A percentile compares a stretch with the other conserved stretches of the same genome.
Conservation (phyloP, 257 asterid genomes). For the Perilla frutescens region DNA sequence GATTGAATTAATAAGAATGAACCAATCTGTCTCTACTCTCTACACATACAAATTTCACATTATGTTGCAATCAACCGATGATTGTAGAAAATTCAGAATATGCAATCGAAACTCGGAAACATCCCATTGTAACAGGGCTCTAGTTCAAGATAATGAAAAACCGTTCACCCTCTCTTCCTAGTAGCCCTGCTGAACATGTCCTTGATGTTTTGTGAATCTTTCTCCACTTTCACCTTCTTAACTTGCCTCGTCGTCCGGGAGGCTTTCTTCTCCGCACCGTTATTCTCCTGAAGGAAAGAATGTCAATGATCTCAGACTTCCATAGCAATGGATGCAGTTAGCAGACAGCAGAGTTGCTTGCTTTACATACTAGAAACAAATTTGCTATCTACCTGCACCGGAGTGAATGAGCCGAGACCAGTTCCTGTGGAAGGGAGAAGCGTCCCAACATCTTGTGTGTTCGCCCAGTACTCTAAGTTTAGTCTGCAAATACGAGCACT, state of each 20-base stretch:
- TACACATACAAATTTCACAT: background rate
- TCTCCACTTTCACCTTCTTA: constrained; percentile 86
- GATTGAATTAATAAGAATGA: too few relatives aligned
- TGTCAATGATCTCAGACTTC: background rate
- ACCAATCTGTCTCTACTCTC: too few relatives aligned
- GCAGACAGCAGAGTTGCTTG: background rate
- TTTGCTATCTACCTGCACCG: constrained; percentile 52
- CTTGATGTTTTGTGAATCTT: constrained; percentile 76
- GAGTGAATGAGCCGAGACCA: constrained; percentile 50
- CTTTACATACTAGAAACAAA: constrained; percentile 11
- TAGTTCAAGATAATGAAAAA: constrained; percentile 1
- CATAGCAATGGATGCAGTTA: constrained; percentile 12
- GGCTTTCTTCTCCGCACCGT: constrained; percentile 51
- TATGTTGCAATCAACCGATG: background rate
- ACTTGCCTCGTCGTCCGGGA: constrained; percentile 48
- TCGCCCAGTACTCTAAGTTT: constrained; percentile 53
- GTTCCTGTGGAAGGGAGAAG: constrained; percentile 49
- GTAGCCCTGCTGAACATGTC: constrained; percentile 91
- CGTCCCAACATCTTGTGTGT: constrained; percentile 37
- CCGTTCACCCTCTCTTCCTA: constrained; percentile 59
- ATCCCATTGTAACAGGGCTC: background rate
- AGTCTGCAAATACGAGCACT: constrained; percentile 53
- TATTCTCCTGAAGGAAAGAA: constrained; percentile 52
- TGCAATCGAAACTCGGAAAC: background rate
- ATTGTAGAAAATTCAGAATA: background rate